phyloP scores from a whole-genome alignment of 768 basidiomycete genomes.

The Leccinum aurantiacum region DNA sequence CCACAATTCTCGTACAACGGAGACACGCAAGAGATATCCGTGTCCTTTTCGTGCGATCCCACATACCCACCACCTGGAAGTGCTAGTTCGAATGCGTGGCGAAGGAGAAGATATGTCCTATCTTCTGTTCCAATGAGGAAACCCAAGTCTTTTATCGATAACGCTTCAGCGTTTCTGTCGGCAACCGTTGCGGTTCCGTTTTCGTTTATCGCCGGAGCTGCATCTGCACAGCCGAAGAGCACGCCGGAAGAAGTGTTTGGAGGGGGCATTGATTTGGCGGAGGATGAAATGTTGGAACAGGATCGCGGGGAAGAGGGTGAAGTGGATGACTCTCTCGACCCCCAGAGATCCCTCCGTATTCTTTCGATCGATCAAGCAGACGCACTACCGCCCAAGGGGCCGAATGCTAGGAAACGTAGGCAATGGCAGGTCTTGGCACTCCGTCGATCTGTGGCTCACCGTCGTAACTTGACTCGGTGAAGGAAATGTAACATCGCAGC shows the following conservation, averaged over 20 bases:
- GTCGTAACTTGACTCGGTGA: conserved; percentile 18
- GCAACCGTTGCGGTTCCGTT: conserved; percentile 61
- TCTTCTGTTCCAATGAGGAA: conserved; percentile 66
- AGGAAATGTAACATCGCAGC: background rate
- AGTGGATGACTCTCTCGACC: conserved; percentile 69
- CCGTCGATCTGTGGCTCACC: conserved; percentile 32
- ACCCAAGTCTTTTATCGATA: conserved; percentile 67
- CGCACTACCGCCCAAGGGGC: conserved; percentile 28
- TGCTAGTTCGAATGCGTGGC: conserved; percentile 49
- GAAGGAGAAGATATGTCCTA: conserved; percentile 57
- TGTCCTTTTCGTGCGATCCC: conserved; percentile 64
- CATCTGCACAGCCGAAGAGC: conserved; percentile 35
- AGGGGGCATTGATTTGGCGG: conserved; percentile 67
- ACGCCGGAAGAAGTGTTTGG: conserved; percentile 69
- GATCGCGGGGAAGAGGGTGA: conserved; percentile 79
- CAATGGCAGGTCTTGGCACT: conserved; percentile 51
- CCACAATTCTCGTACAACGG: conserved; percentile 65
- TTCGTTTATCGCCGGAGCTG: conserved; percentile 46
- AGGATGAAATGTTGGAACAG: conserved; percentile 77
- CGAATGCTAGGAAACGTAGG: conserved; percentile 41
- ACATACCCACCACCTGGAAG: conserved; percentile 47
- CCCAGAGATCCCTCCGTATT: conserved; percentile 54
- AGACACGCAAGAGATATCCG: conserved; percentile 56
- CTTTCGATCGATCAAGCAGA: conserved; percentile 48
- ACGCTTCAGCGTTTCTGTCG: conserved; percentile 66